Base-by-base conservation (phyloP, 2,329 filamentous ascomycete genomes). In the Diplodia corticola region DNA sequence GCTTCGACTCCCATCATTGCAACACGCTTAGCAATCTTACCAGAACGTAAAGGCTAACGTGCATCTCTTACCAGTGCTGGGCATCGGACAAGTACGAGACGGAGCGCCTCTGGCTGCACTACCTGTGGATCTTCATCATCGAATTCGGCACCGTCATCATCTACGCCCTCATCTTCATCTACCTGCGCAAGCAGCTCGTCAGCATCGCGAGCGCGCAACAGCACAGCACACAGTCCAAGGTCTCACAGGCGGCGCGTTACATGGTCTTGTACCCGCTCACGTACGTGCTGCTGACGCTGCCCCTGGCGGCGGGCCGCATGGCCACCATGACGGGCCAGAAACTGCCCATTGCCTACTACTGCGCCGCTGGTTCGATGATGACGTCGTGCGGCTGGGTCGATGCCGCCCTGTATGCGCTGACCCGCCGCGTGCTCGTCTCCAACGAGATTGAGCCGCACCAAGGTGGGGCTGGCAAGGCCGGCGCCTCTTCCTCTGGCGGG, bases 231-330 rank as follows among this genome's bases (percentile, higher is more conserved):
- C 75, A 74, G n/a, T 70, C 65, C 28, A 77, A 75, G 59, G 72
- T 79, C 17, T 74, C 73, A 6, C 71, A 76, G 20, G 80, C 83
- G 22, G 80, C 81, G 12, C 79, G 85, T 3, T 88, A 90, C 71
- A 85, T 85, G 83, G 75, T 90, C 50, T 79, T 90, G 35, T 91
- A 91, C 68, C 89, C 89, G 0, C 73, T 87, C 68, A 87, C 89
- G 67, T 91, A 91, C 73, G 81, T 89, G 2, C 67, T 89, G 20
- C 87, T 89, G 69, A 91, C 88, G 0, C 81, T 88, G 0, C 89
- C 89, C 0, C 80, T 91, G 1, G 88, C 88, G 7, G 71, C 77
- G 5, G 77, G 76, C 6, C 74, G 77, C 40, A 79, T 79, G 77
- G 72, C 74, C 15, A 70, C 74, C 22, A 79, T 79, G 77, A 74